Conservation (phyloP, 257 asterid species). For the Perilla frutescens region DNA sequence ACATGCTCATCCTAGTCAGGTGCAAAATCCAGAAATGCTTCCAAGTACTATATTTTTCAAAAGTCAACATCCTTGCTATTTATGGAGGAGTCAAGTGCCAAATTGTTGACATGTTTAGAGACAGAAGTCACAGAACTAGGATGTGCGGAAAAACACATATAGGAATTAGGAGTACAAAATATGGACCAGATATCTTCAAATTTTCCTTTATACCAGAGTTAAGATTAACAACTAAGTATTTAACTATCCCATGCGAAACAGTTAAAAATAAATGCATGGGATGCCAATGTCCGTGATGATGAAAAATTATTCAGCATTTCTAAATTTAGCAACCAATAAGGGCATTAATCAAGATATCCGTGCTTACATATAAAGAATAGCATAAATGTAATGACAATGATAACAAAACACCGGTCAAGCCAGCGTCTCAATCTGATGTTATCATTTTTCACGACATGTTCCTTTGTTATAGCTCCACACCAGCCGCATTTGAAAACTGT, state of each 20-base stretch:
- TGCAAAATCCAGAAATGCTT: slow-evolving; percentile 5
- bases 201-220: background rate
- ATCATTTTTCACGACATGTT: slow-evolving; percentile 50
- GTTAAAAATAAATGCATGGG: slow-evolving; percentile 19
- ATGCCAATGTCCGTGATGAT: background rate
- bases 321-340: slow-evolving; percentile 10
- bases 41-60: background rate
- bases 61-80: slow-evolving; percentile 24
- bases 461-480: slow-evolving; percentile 95
- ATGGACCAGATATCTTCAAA: slow-evolving; percentile 10
- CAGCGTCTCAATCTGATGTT: slow-evolving; percentile 64
- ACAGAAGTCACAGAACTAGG: slow-evolving; percentile 18
- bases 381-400: slow-evolving; percentile 67
- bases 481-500: slow-evolving; percentile 85
- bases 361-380: slow-evolving; percentile 79
- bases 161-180: slow-evolving; percentile 11
- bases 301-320: slow-evolving; percentile 7
- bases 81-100: slow-evolving; percentile 8
- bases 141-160: slow-evolving; percentile 11
- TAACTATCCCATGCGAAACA: slow-evolving; percentile 12
- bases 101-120: background rate
- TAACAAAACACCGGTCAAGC: slow-evolving; percentile 78
- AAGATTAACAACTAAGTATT: slow-evolving; percentile 2
- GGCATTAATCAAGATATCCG: slow-evolving; percentile 6
- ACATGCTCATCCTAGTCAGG: background rate